These are phyloP conservation scores for Collybiopsis confluens DNA, from an alignment of 768 basidiomycete genomes.

Conservation along the genomic window DNA sequence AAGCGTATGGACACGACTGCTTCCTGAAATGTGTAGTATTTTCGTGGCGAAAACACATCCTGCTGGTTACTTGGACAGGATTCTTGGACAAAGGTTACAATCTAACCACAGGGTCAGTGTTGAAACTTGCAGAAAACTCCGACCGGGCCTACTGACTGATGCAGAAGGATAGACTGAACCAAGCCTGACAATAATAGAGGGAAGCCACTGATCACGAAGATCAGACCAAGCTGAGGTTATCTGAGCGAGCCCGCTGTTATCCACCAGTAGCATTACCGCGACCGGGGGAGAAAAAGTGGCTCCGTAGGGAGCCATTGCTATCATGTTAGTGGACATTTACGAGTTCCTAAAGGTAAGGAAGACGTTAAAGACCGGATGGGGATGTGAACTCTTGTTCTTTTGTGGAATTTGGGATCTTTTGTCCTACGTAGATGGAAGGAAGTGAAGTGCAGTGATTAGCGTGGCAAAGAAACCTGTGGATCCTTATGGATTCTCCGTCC, in stretches of 20 bases:
- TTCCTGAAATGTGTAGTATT: conserved; percentile 1
- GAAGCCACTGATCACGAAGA: conserved; percentile 6
- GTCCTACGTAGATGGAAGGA: conserved; percentile 2
- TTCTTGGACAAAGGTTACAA: conserved; percentile 5
- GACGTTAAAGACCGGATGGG: neutral
- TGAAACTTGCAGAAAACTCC: neutral
- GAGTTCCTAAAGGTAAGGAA: neutral
- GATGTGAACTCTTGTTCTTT: neutral
- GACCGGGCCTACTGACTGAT: neutral
- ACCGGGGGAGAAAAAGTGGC: neutral
- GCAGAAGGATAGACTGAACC: neutral
- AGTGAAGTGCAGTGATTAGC: conserved; percentile 3
- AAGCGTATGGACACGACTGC: neutral
- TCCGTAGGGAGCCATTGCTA: neutral
- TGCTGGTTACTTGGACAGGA: neutral
- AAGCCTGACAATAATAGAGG: neutral
- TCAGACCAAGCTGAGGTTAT: conserved; percentile 2
- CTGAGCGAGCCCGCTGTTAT: conserved; percentile 1
- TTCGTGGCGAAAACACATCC: neutral
- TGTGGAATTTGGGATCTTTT: neutral
- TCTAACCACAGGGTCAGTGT: neutral
- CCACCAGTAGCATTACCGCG: conserved; percentile 5
- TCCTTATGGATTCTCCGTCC: conserved; percentile 6
- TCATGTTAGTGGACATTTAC: neutral
- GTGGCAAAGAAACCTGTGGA: conserved; percentile 3